Evolutionary conservation across 306 rosid genomes (phyloP).

Genomic region (Luffa aegyptiaca): DNA sequence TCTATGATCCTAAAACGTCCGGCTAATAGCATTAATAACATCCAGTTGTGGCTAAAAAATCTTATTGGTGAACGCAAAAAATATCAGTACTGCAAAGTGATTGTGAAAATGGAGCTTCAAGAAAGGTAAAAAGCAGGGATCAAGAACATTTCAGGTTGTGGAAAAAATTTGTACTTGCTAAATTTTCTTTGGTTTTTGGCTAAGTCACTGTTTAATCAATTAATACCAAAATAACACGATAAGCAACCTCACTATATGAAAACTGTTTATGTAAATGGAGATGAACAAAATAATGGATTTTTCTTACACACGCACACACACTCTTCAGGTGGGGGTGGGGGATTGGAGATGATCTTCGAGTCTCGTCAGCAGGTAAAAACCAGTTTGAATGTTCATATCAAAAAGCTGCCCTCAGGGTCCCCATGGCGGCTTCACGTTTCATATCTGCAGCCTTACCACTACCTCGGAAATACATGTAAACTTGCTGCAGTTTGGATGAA

Average conservation of each 20-base stretch:
- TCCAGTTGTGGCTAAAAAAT: neutral
- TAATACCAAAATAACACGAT: neutral
- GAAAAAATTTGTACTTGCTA: neutral
- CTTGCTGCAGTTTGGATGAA: conserved; percentile 54
- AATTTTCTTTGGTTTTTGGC: neutral
- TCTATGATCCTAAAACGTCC: neutral
- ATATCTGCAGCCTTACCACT: conserved; percentile 70
- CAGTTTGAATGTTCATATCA: conserved; percentile 13
- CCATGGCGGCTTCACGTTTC: conserved; percentile 74
- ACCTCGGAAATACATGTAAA: conserved; percentile 87
- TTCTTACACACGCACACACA: neutral
- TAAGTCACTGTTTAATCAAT: neutral
- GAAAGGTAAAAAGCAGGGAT: neutral
- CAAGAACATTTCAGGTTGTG: neutral
- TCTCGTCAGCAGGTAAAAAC: neutral
- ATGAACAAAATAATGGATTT: neutral
- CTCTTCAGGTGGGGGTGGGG: neutral
- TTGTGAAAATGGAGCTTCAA: neutral
- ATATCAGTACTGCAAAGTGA: neutral
- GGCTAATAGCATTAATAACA: neutral
- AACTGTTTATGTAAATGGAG: neutral
- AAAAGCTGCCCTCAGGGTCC: conserved; percentile 79
- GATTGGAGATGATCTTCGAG: neutral
- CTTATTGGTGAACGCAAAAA: neutral
- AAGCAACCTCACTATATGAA: neutral